Conservation (phyloP, 768 basidiomycete species). For the Psilocybe subaeruginosa region DNA sequence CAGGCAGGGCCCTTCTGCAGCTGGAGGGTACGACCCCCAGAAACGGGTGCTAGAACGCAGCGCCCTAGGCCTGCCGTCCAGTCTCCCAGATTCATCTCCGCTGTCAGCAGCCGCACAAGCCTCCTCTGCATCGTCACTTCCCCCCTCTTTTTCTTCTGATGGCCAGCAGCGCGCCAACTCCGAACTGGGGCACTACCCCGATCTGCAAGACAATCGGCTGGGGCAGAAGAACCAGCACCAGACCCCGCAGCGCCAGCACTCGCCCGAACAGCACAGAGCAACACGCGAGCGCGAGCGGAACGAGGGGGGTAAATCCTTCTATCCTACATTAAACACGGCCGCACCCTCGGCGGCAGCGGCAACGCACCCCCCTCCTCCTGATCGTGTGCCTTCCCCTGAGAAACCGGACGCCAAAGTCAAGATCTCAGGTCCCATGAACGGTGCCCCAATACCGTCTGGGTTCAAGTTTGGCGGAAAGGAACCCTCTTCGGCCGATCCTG, state of each 20-base stretch:
- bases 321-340: conserved; percentile 56
- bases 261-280: conserved; percentile 56
- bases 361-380: conserved; percentile 39
- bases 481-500: conserved; percentile 40
- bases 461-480: conserved; percentile 91
- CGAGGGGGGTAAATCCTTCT: conserved; percentile 59
- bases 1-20: conserved; percentile 31
- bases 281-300: no score
- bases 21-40: conserved; percentile 7
- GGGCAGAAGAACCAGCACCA: conserved; percentile 11
- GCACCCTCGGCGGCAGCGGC: conserved; percentile 47
- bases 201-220: conserved; percentile 46
- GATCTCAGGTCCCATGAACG: conserved; percentile 88
- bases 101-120: conserved; percentile 57
- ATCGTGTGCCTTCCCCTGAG: conserved; percentile 55
- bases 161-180: conserved; percentile 68
- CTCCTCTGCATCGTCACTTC: conserved; percentile 26
- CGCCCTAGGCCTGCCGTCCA: conserved; percentile 47
- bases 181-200: conserved; percentile 81
- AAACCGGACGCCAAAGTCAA: conserved; percentile 73
- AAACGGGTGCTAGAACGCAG: conserved; percentile 30
- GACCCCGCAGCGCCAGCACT: conserved; percentile 41
- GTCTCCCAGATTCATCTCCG: conserved; percentile 57
- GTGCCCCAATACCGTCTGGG: conserved; percentile 82
- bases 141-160: conserved; percentile 23